Base-by-base conservation (phyloP, 371 early-diverging fungal genomes). In the Mucor piriformis region DNA sequence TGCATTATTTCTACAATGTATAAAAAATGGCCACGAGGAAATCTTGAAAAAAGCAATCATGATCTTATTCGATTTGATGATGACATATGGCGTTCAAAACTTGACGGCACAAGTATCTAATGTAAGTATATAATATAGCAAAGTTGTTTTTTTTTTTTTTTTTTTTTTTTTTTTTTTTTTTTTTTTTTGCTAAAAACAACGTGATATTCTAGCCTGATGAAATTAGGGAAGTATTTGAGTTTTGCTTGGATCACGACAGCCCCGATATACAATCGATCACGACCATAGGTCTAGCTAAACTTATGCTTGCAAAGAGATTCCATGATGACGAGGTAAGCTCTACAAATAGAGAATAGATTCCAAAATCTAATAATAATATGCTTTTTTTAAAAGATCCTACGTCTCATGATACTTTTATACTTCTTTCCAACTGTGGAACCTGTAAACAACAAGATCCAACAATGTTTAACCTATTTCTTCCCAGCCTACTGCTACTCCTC, bases 391-490 rank as follows among this genome's bases (percentile, higher is more conserved):
- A 66, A 87, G 92, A 71, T 88, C 23, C 70, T 94, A 52, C 81
- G 86, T 38, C 71, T 83, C 50, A 67, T 95, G 72, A 73, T 92
- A 3, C 63, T 89, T 0, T 74, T 92, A 10, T 95, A 94, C 69
- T 95, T 90, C 69, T 88, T 91, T 66, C 90, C 91, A 5, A 63
- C 71, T 1, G 87, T 89, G 6, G 55, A 63, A 16, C 38, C 48
- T 13, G 63, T 61, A 21, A 92, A 90, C 62, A 69, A 82, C 49
- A 84, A 83, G 25, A 72, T 92, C 43, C 81, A 91, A 2, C 95
- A 94, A 67, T 92, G 93, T 54, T 73, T 95, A 18, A 83, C 83
- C 23, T 94, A 94, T 68, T 95, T 95, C 61, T 85, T 95, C 64
- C 93, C 91, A 4, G 93, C 88, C 6, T 92, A 83, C 54, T 84